Percentiles rank a stretch among this genome's conserved stretches.
These are phyloP conservation scores for Scedosporium boydii DNA, from an alignment of 2,329 filamentous ascomycete species.

Conservation along the genomic window DNA sequence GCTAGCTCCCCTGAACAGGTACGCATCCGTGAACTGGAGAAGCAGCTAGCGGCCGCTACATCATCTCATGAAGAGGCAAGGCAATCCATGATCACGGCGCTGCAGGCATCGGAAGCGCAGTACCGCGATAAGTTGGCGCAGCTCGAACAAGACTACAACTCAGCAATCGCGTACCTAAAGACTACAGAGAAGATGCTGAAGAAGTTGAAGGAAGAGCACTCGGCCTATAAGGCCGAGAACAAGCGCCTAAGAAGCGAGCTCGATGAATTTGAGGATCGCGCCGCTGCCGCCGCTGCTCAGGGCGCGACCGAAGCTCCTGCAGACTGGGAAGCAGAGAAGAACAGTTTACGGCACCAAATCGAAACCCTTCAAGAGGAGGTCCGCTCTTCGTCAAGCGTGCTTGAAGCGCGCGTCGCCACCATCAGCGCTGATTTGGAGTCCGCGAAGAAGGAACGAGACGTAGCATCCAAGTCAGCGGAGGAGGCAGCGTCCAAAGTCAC, in stretches of 20 bases:
- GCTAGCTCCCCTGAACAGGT: constrained; percentile 72
- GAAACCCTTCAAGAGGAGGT: constrained; percentile 61
- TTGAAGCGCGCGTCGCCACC: constrained; percentile 62
- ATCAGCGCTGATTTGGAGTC: constrained; percentile 61
- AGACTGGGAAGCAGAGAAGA: constrained; percentile 69
- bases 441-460: constrained; percentile 59
- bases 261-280: constrained; percentile 51
- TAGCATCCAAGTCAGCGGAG: constrained; percentile 46
- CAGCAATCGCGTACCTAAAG: constrained; percentile 94
- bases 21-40: constrained; percentile 76
- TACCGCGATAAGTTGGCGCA: constrained; percentile 92
- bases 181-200: constrained; percentile 99
- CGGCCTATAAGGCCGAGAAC: constrained; percentile 84
- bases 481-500: constrained; percentile 48
- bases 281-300: constrained; percentile 28
- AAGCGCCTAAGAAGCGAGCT: constrained; percentile 72
- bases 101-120: constrained; percentile 76
- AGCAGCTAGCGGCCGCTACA: constrained; percentile 68
- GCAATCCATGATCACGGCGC: constrained; percentile 63
- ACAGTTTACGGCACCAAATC: constrained; percentile 58
- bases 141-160: constrained; percentile 94
- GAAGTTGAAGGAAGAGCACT: constrained; percentile 95
- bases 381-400: constrained; percentile 49
- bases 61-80: constrained; percentile 83
- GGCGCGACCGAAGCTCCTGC: constrained; percentile 31